Evolutionary conservation across 345 rosid genomes (phyloP), one percentile per base, ranked within the genome.

Genomic region (Isatis tinctoria): DNA sequence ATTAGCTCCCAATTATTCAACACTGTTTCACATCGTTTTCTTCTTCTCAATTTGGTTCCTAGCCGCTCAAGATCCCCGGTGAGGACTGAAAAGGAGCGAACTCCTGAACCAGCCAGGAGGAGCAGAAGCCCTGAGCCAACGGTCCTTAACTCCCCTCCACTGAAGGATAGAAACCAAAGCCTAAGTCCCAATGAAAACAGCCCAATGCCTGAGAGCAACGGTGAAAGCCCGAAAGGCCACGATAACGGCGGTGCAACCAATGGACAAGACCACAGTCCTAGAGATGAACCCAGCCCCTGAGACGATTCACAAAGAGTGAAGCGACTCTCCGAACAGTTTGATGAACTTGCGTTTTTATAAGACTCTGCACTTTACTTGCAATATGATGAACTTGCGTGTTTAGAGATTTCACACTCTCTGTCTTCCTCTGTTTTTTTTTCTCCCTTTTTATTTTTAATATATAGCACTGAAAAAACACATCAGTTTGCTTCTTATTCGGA

Each of bases 21-120:
- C 40, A 13, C 43, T 28, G 11, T 16, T 10, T 43, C 9, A 44
- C 44, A 4, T 5, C 10, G 10, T 35, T 40, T 11, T 49, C 2
- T 9, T 39, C 16, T 51, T 17, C 37, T 20, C 14, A 1, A 37
- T 40, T 8, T 69, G 39, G 24, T 63, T 53, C 12, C 3, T 83
- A 89, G 96, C 76, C 87, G 86, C 30, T 91, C 96, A 39, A 84
- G 88, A 60, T 87, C 95, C 4, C 88, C 89, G 1, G 83, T 67
- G n/a, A 90, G 79, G 85, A 85, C 88, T 26, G 91, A 84, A 41
- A 67, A 56, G 63, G 51, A 16, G 13, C 51, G 81, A 10, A 83
- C 85, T 73, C 35, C 81, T 67, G 96, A 85, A 8, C 77, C 43
- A 18, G 67, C 51, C 1, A 77, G 52, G 2, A 80, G 83, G 43